These are phyloP conservation scores for Pythium insidiosum DNA, from an alignment of 352 stramenopile genomes.

Conservation along the genomic window DNA sequence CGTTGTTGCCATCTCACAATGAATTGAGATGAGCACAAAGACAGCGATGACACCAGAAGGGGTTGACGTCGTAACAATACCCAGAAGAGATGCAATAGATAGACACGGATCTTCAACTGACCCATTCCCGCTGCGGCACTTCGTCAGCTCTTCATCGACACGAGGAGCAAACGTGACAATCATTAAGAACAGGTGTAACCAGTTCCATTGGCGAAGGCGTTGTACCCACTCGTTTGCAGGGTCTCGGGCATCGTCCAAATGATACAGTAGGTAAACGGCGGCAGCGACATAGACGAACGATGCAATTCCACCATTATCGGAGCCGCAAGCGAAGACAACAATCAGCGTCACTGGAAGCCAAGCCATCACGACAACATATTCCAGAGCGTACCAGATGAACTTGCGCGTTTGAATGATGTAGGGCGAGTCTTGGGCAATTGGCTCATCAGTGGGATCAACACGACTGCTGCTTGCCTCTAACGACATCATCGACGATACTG, in stretches of 20 bases:
- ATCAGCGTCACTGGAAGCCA: slow-evolving; percentile 70
- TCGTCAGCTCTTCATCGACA: slow-evolving; percentile 37
- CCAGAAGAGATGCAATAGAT: slow-evolving; percentile 60
- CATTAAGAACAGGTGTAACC: slow-evolving; percentile 75
- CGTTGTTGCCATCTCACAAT: slow-evolving; percentile 64
- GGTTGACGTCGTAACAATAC: slow-evolving; percentile 38
- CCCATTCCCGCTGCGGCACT: slow-evolving; percentile 31
- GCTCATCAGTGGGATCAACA: too few relatives aligned
- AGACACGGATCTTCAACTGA: slow-evolving; percentile 30
- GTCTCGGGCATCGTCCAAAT: slow-evolving; percentile 55
- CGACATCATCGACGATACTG: too few relatives aligned
- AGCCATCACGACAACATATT: slow-evolving; percentile 47
- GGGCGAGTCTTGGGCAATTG: slow-evolving; percentile 22
- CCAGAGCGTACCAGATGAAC: slow-evolving; percentile 63
- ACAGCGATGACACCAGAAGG: slow-evolving; percentile 67
- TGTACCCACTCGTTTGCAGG: slow-evolving; percentile 60
- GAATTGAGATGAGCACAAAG: slow-evolving; percentile 79
- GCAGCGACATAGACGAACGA: slow-evolving; percentile 70
- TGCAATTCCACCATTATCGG: slow-evolving; percentile 54
- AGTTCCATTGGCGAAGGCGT: slow-evolving; percentile 75
- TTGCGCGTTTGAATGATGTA: slow-evolving; percentile 51
- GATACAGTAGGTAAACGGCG: slow-evolving; percentile 70
- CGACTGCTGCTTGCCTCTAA: too few relatives aligned
- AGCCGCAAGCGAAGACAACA: slow-evolving; percentile 65
- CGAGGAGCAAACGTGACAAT: slow-evolving; percentile 60